Conservation (phyloP, 225 moss, liverwort and hornwort species). For the Neckera pumila region DNA sequence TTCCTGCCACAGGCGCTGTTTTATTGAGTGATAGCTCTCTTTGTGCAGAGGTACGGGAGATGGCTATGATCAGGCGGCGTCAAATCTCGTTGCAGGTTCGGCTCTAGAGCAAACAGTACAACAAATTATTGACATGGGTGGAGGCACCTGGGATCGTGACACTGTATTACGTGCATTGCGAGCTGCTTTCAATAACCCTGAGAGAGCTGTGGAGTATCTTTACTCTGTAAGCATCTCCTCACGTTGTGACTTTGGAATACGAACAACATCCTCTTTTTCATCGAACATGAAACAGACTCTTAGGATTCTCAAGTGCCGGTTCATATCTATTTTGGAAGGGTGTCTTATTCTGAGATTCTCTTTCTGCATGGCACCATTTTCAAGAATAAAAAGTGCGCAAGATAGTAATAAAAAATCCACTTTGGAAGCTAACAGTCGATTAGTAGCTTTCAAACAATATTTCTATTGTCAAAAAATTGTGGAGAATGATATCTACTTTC, state of each 20-base stretch:
- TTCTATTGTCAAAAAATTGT: background rate
- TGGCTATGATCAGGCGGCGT: conserved; percentile 82
- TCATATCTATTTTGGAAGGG: background rate
- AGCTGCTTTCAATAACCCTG: conserved; percentile 93
- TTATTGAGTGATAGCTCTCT: background rate
- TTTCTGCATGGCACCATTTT: background rate
- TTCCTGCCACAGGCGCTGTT: background rate
- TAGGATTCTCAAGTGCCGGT: background rate
- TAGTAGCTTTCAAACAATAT: background rate
- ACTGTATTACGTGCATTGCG: conserved; percentile 52
- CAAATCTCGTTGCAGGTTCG: conserved; percentile 78
- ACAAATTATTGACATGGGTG: conserved; percentile 85
- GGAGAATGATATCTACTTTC: background rate
- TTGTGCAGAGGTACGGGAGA: conserved; percentile 46
- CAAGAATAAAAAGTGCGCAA: background rate
- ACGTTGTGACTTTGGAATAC: background rate
- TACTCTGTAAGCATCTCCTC: conserved; percentile 57
- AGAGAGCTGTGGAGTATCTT: conserved; percentile 89
- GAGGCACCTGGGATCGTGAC: conserved; percentile 63
- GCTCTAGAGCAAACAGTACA: conserved; percentile 76
- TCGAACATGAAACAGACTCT: background rate
- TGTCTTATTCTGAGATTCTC: background rate
- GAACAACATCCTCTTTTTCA: background rate
- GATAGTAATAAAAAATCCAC: background rate
- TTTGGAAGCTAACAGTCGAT: background rate